Percentiles rank a stretch among this genome's conserved stretches.
These are phyloP conservation scores for Acorus gramineus DNA, from an alignment of 106 monocot genomes.

Conservation along the genomic window DNA sequence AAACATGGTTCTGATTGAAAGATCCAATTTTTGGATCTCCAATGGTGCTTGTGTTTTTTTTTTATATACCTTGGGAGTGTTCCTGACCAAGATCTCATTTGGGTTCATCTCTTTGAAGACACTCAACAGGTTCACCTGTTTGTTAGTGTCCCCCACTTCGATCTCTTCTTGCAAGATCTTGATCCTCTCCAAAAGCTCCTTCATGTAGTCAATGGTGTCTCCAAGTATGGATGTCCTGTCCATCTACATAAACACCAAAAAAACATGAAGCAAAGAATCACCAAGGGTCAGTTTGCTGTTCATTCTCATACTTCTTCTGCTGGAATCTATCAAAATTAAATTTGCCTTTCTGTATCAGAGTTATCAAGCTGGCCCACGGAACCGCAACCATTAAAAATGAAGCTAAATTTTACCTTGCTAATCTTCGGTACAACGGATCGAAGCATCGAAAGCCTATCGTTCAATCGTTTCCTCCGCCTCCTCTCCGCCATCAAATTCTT, in stretches of 20 bases:
- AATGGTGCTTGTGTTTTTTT: not conserved
- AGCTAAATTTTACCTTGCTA: conserved; percentile 49
- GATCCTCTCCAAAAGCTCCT: conserved; percentile 89
- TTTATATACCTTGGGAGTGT: conserved; percentile 61
- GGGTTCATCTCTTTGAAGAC: conserved; percentile 59
- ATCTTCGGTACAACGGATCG: conserved; percentile 97
- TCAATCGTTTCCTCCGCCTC: conserved; percentile 79
- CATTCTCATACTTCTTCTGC: not conserved
- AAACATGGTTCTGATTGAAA: no score
- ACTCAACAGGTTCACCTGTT: conserved; percentile 36
- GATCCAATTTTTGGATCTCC: no score
- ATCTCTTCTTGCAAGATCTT: conserved; percentile 73
- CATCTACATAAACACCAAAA: conserved; percentile 42
- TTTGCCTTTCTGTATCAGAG: not conserved
- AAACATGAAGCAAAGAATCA: not conserved
- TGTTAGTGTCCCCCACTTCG: conserved; percentile 10
- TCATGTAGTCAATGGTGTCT: conserved; percentile 99
- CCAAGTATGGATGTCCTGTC: conserved; percentile 92
- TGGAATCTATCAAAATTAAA: not conserved
- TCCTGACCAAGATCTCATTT: conserved; percentile 58
- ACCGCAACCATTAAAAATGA: not conserved
- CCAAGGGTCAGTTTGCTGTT: not conserved
- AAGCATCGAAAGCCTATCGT: conserved; percentile 94
- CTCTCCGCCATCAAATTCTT: conserved; percentile 99
- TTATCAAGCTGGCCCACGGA: not conserved